phyloP scores from a whole-genome alignment of 768 basidiomycete species.

The Rubroboletus pulcherrimus region DNA sequence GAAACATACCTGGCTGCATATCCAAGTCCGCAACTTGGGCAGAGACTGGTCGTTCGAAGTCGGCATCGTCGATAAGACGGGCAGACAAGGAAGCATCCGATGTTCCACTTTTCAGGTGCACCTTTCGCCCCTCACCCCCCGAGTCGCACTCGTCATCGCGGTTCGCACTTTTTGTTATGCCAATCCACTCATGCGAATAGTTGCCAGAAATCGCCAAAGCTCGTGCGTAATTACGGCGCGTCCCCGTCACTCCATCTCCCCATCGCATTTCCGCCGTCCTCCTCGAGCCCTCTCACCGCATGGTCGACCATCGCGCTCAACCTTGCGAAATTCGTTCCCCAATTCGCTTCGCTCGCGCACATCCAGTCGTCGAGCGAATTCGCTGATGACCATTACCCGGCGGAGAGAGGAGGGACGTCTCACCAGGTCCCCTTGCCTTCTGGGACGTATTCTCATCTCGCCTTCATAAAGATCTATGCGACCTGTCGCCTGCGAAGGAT shows the following conservation, averaged over 20 bases:
- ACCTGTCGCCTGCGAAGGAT: conserved; percentile 73
- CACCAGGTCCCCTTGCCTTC: conserved; percentile 37
- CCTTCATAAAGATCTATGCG: conserved; percentile 74
- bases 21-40: conserved; percentile 68
- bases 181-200: conserved; percentile 11
- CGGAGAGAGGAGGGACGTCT: conserved; percentile 19
- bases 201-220: conserved; percentile 50
- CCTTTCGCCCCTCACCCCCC: conserved; percentile 1
- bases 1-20: conserved; percentile 69
- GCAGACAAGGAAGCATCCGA: conserved; percentile 56
- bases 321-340: conserved; percentile 54
- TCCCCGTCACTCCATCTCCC: conserved; percentile 69
- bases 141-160: background rate
- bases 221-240: conserved; percentile 38
- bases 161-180: background rate
- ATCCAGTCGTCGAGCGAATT: conserved; percentile 20
- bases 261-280: conserved; percentile 54
- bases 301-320: conserved; percentile 68
- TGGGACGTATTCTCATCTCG: conserved; percentile 59
- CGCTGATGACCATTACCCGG: conserved; percentile 19
- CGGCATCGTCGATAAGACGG: conserved; percentile 62
- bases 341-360: conserved; percentile 53
- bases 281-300: conserved; percentile 57
- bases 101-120: conserved; percentile 80
- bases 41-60: conserved; percentile 75